phyloP scores from a whole-genome alignment of 768 basidiomycete species.

The Exidia glandulosa region DNA sequence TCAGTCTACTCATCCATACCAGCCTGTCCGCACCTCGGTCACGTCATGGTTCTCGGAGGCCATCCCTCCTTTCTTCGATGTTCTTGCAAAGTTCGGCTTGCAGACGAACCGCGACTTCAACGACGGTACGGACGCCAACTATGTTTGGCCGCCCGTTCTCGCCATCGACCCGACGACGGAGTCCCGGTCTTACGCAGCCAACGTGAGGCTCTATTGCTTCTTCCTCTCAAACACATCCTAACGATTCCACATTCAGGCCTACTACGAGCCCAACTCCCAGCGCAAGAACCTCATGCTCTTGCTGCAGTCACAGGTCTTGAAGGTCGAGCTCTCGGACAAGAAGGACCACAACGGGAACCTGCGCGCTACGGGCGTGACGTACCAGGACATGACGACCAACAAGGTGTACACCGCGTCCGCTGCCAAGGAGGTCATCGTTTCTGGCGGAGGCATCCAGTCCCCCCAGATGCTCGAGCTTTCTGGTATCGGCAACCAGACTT shows the following conservation, averaged over 20 bases:
- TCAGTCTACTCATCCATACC: not conserved
- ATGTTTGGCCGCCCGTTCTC: not conserved
- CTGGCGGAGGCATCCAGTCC: conserved; percentile 12
- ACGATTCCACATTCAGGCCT: not conserved
- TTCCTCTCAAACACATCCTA: not conserved
- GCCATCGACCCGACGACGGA: not conserved
- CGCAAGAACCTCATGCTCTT: conserved; percentile 15
- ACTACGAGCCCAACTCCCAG: not conserved
- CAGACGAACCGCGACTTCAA: not conserved
- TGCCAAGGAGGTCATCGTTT: conserved; percentile 13
- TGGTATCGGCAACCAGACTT: conserved; percentile 23
- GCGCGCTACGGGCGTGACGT: conserved; percentile 12
- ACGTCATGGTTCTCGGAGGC: not conserved
- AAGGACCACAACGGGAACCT: not conserved
- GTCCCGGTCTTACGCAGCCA: not conserved
- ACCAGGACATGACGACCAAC: conserved; percentile 2
- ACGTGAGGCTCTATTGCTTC: not conserved
- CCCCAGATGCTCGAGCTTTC: conserved; percentile 26
- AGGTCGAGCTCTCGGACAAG: not conserved
- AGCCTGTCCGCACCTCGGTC: not conserved
- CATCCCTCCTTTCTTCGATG: not conserved
- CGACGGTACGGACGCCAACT: not conserved
- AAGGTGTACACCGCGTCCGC: conserved; percentile 8
- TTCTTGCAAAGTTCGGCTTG: not conserved
- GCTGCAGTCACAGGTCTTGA: conserved; percentile 11